Conservation (phyloP, 495 filamentous ascomycete genomes). For the Barbatosphaeria neglecta region DNA sequence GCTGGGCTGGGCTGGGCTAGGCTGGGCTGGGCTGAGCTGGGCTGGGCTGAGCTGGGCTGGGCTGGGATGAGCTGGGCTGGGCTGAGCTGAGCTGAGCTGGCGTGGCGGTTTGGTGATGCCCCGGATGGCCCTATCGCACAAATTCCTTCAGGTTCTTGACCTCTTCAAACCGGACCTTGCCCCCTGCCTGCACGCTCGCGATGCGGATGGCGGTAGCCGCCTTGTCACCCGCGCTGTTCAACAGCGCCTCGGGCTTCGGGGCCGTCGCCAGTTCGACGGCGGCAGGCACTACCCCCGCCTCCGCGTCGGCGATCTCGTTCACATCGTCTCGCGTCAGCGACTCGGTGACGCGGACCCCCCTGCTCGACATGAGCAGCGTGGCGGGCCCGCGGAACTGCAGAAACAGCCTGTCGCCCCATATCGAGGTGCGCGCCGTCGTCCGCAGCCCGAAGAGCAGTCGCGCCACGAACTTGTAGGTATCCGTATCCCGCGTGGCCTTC, state of each 20-base stretch:
- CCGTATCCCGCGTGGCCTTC: conserved; percentile 51
- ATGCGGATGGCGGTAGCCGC: conserved; percentile 36
- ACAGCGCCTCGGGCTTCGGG: conserved; percentile 18
- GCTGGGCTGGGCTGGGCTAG: too few species aligned
- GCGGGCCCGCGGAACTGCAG: conserved; percentile 77
- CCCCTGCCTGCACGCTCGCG: conserved; percentile 51
- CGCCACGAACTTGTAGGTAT: conserved; percentile 56
- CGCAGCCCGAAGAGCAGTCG: conserved; percentile 50
- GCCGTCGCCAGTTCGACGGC: conserved; percentile 32
- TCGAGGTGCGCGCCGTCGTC: conserved; percentile 62
- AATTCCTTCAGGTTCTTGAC: conserved; percentile 42
- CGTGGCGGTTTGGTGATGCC: not conserved
- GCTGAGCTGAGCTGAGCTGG: too few species aligned
- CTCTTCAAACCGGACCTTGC: conserved; percentile 60
- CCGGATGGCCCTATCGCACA: conserved; percentile 21
- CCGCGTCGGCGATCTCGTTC: conserved; percentile 72
- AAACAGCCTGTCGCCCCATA: conserved; percentile 94
- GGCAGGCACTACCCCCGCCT: conserved; percentile 44
- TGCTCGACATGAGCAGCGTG: conserved; percentile 75
- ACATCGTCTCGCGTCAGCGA: conserved; percentile 62
- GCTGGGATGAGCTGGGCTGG: too few species aligned
- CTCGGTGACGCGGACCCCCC: conserved; percentile 63
- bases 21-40: too few species aligned
- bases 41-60: too few species aligned
- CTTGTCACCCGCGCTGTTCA: conserved; percentile 18